Evolutionary conservation across 192 early-diverging fungal species (phyloP).

Genomic region (Coemansia biformis): DNA sequence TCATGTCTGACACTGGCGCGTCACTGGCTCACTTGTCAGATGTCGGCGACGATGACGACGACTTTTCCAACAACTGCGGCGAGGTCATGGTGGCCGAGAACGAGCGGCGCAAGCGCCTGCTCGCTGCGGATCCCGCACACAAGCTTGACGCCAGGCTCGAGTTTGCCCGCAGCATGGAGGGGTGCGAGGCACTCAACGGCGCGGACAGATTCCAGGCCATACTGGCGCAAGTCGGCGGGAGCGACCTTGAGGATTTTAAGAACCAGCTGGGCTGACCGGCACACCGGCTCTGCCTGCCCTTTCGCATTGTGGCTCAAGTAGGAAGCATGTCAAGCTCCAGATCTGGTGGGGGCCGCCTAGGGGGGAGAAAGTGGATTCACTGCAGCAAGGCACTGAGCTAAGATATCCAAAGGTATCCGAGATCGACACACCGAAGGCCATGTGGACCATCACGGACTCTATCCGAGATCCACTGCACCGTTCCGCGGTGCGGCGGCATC

Average conservation of each 20-base stretch:
- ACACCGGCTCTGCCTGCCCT: too few relatives aligned
- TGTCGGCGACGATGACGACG: constrained; percentile 16
- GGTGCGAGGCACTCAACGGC: constrained; percentile 41
- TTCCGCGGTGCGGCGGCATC: too few relatives aligned
- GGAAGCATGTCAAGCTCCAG: too few relatives aligned
- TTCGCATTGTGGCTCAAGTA: too few relatives aligned
- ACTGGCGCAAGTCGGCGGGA: constrained; percentile 17
- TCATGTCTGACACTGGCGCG: constrained; percentile 34
- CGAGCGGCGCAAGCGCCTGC: constrained; percentile 17
- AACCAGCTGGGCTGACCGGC: constrained; percentile 20
- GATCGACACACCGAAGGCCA: too few relatives aligned
- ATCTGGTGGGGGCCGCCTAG: too few relatives aligned
- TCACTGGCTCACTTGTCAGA: constrained; percentile 23
- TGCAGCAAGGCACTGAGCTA: too few relatives aligned
- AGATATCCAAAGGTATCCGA: too few relatives aligned
- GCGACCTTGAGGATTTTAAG: constrained; percentile 24
- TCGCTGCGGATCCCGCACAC: constrained; percentile 30
- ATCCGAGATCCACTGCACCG: too few relatives aligned
- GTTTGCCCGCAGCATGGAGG: constrained; percentile 22
- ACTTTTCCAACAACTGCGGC: constrained; percentile 1
- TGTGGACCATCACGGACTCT: too few relatives aligned
- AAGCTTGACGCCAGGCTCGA: constrained; percentile 20
- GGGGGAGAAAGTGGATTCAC: too few relatives aligned
- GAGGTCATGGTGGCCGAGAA: constrained; percentile 23
- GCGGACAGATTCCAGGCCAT: constrained; percentile 22